Conservation (phyloP, 106 monocot genomes). For the Dactylorhiza incarnata region DNA sequence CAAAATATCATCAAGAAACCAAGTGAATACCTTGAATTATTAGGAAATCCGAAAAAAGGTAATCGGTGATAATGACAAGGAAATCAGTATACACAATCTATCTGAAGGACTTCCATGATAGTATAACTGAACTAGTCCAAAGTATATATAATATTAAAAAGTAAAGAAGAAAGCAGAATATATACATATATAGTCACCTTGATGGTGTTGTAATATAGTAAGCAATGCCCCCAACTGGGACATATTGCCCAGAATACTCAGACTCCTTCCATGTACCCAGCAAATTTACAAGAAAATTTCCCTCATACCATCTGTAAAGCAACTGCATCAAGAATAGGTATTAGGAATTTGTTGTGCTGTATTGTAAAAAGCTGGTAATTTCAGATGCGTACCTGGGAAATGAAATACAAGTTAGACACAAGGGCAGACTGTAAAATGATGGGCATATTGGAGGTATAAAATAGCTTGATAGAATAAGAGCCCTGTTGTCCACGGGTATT, state of each 20-base stretch:
- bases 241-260: constrained; percentile 22
- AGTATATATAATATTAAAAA: neutral
- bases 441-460: constrained; percentile 47
- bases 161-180: neutral
- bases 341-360: no score
- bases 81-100: no score
- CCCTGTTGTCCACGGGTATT: constrained; percentile 43
- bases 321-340: constrained; percentile 12
- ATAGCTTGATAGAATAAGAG: constrained; percentile 40
- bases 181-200: constrained; percentile 7
- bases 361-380: neutral
- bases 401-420: constrained; percentile 44
- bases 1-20: neutral
- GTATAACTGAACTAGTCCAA: neutral
- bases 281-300: constrained; percentile 40
- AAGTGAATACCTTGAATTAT: neutral
- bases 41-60: no score
- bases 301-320: constrained; percentile 24
- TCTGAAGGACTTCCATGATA: no score
- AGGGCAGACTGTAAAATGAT: constrained; percentile 43
- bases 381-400: constrained; percentile 22
- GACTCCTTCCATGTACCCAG: constrained; percentile 28
- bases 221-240: constrained; percentile 23
- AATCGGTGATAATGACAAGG: no score
- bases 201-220: constrained; percentile 23